phyloP scores from a whole-genome alignment of 805 yeast species.

The Yamadazyma endophytica region DNA sequence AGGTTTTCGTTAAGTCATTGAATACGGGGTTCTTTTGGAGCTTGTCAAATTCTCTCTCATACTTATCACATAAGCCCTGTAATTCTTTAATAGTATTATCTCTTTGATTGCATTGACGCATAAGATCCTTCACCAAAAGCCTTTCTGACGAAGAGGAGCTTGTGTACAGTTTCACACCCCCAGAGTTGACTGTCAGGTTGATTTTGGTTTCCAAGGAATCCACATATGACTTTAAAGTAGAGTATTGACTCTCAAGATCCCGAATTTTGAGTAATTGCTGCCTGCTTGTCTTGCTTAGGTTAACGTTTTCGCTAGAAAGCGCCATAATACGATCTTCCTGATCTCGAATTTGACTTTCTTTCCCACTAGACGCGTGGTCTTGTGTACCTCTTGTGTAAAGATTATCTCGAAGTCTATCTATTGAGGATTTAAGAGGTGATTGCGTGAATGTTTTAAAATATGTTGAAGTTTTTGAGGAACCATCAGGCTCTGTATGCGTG shows the following conservation, averaged over 20 bases:
- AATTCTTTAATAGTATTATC: slow-evolving; percentile 15
- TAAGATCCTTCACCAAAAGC: slow-evolving; percentile 10
- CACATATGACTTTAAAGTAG: slow-evolving; percentile 14
- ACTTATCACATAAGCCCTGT: slow-evolving; percentile 15
- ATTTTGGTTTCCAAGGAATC: slow-evolving; percentile 12
- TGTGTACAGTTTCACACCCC: no score
- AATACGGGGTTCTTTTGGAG: slow-evolving; percentile 8
- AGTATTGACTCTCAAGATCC: slow-evolving; percentile 15
- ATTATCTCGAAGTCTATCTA: no score
- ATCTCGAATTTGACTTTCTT: slow-evolving; percentile 11
- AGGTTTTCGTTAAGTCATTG: slow-evolving; percentile 11
- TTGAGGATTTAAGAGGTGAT: no score
- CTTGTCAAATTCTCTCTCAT: slow-evolving; percentile 13
- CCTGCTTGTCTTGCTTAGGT: slow-evolving; percentile 4
- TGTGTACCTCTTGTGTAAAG: no score
- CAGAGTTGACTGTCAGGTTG: no score
- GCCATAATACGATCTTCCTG: slow-evolving; percentile 11
- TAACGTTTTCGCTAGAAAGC: slow-evolving; percentile 9
- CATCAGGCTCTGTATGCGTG: no score
- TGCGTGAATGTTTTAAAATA: no score
- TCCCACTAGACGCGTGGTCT: no score
- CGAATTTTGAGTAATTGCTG: slow-evolving; percentile 9
- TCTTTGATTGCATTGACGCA: slow-evolving; percentile 12
- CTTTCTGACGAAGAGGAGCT: slow-evolving; percentile 4
- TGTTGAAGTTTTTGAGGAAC: no score